These are phyloP conservation scores for Botrytis cinerea DNA, from an alignment of 2,329 filamentous ascomycete species.

Conservation along the genomic window DNA sequence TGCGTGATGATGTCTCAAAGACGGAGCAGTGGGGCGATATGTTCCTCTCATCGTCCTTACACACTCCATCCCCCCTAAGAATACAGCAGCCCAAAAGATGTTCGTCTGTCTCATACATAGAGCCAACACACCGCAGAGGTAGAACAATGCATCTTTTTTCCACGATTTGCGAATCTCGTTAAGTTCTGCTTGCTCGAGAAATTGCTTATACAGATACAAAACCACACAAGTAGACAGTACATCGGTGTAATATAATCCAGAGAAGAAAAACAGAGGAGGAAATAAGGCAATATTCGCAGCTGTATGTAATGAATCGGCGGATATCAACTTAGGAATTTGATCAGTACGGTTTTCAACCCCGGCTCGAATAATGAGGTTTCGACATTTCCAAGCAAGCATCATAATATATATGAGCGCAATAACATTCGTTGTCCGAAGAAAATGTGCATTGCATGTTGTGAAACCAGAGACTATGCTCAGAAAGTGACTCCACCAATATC, in stretches of 20 bases:
- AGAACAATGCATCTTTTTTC: conserved; percentile 41
- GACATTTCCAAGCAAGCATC: conserved; percentile 35
- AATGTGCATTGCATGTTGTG: conserved; percentile 45
- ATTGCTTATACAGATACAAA: conserved; percentile 65
- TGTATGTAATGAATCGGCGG: conserved; percentile 49
- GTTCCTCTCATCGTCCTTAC: conserved; percentile 51
- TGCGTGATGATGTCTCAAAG: background rate
- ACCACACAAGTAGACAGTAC: conserved; percentile 78
- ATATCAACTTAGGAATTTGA: conserved; percentile 21
- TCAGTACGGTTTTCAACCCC: background rate
- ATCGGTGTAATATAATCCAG: conserved; percentile 92
- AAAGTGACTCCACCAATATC: conserved; percentile 46
- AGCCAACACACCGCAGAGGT: conserved; percentile 60
- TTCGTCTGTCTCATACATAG: conserved; percentile 91
- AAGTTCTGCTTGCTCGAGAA: conserved; percentile 45
- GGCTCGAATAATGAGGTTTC: conserved; percentile 31
- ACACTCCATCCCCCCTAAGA: conserved; percentile 64
- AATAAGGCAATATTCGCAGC: conserved; percentile 82
- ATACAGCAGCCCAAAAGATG: conserved; percentile 89
- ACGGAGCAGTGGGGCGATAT: background rate
- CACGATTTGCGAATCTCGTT: background rate
- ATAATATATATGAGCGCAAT: conserved; percentile 48
- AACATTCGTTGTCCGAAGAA: conserved; percentile 54
- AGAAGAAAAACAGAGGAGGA: conserved; percentile 94
- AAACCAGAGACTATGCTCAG: conserved; percentile 47